Base-by-base conservation (phyloP, 306 rosid genomes). In the Quercus wislizeni region DNA sequence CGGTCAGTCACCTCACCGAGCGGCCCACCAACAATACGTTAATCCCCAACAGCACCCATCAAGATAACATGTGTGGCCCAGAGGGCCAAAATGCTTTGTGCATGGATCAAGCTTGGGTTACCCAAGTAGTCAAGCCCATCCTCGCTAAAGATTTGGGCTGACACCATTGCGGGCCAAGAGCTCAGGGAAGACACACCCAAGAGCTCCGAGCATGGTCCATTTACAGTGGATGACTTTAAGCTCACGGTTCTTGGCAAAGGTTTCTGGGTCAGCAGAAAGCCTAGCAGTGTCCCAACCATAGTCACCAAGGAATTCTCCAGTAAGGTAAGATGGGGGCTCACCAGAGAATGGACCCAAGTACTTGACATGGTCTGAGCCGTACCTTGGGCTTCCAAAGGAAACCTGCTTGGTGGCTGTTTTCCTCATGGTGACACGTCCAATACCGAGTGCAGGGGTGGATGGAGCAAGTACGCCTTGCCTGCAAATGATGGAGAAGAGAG, bases 41-140 rank as follows among this genome's bases (percentile, higher is more conserved):
- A 94, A 1, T 97, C 97, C 84, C 92, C 99, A 7, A 92, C 94
- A 0, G 99, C 97, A 0, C 97, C 99, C 97, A 94, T 94, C 79
- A 94, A 56, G 69, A 94, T 35, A 1, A 92, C 97, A 6, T 94
- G 97, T 6, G 46, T 5, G 2, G 99, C 97, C 97, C 97, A 92
- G 8, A 94, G 92, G 63, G 99, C 97, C 64, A 92, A 83, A 71
- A 94, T 94, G 88, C 99, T 94, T n/a, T 94, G 97, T 0, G 99
- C 95, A 3, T 94, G 99, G 67, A 94, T 46, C 88, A 92, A 63
- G 88, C 97, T 92, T 21, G 97, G 92, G 90, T 94, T 94, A 0
- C 97, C 99, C 90, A 94, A 86, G 86, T 94, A 94, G 89, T 94
- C 95, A 2, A 94, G 95, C 13, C 97, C 99, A 5, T 97, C 97